A percentile compares a stretch with the other conserved stretches of the same genome.
Conservation (phyloP, 805 yeast species). For the Suhomyces sp. region DNA sequence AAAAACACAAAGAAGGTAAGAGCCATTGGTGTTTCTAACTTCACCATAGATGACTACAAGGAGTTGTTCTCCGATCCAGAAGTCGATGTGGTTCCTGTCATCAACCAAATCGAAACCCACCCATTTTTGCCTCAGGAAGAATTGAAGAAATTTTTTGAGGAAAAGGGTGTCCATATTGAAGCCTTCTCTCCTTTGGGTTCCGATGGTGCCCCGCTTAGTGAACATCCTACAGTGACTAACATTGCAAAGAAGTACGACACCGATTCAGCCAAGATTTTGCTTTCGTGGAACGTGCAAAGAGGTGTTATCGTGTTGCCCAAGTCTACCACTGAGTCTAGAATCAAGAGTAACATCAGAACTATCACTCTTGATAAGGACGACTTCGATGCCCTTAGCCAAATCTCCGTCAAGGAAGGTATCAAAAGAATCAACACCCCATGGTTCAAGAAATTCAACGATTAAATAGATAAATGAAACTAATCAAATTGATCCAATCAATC, state of each 20-base stretch:
- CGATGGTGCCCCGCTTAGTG: slow-evolving; percentile 49
- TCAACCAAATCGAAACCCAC: slow-evolving; percentile 75
- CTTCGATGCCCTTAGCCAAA: slow-evolving; percentile 30
- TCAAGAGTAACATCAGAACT: slow-evolving; percentile 37
- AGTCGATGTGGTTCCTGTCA: slow-evolving; percentile 59
- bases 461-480: neutral
- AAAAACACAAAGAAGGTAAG: slow-evolving; percentile 48
- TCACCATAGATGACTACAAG: slow-evolving; percentile 51
- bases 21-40: slow-evolving; percentile 78
- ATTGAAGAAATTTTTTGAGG: slow-evolving; percentile 49
- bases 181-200: slow-evolving; percentile 82
- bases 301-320: slow-evolving; percentile 49
- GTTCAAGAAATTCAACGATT: slow-evolving; percentile 18
- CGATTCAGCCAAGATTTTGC: slow-evolving; percentile 49
- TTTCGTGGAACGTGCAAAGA: slow-evolving; percentile 61
- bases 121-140: slow-evolving; percentile 67
- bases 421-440: slow-evolving; percentile 27
- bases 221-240: slow-evolving; percentile 39
- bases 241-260: slow-evolving; percentile 44
- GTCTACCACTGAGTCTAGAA: slow-evolving; percentile 33
- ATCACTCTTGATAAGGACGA: slow-evolving; percentile 35
- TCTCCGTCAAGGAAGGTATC: slow-evolving; percentile 32
- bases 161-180: slow-evolving; percentile 55
- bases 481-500: neutral
- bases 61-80: slow-evolving; percentile 48